Evolutionary conservation across 495 filamentous ascomycete genomes (phyloP), one percentile per base, ranked within the genome.

Genomic region (Pseudotulostoma volvatum): DNA sequence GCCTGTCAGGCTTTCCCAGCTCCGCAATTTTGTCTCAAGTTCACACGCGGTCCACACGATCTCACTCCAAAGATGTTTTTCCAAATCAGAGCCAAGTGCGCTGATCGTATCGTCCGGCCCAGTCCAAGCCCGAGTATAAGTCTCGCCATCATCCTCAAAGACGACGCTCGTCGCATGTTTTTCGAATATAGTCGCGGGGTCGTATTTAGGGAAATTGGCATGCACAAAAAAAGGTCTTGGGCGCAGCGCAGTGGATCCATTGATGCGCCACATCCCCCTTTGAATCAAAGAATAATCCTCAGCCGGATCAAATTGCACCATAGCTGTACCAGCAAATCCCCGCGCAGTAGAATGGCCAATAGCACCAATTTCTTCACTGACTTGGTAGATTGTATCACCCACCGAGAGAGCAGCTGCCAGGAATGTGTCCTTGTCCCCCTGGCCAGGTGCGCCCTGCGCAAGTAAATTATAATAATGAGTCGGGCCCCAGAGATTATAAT

Each of bases 341-440:
- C 48, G 55, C 2, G 50, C 41, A 7, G 36, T 37, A 7, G 46
- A 44, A 38, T 64, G 65, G 5, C 67, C 64, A 3, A 67, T 44
- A 0, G 60, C 53, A 34, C 52, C 45, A 36, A 73, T 59, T 40
- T 45, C 40, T 28, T 60, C 59, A 25, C 56, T 61, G 16, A 79
- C 69, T 16, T 64, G 49, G 42, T 71, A 74, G 47, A 64, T 73
- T 0, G 67, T 55, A 14, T 57, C 47, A 4, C 59, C 54, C 3
- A 76, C 48, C 3, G 63, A 67, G 2, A 59, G 45, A 1, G 75
- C 73, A 0, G 73, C 74, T 7, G 66, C 53, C 2, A 73, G 45
- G 35, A 78, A 79, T 2, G 71, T 78, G 44, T 79, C 76, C 50
- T 79, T 79, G 47, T 79, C 76, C 1, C 75, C 74, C 40, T 76